These are phyloP conservation scores for Zea luxurians DNA, from an alignment of 176 grass and related monocot genomes.

Conservation along the genomic window DNA sequence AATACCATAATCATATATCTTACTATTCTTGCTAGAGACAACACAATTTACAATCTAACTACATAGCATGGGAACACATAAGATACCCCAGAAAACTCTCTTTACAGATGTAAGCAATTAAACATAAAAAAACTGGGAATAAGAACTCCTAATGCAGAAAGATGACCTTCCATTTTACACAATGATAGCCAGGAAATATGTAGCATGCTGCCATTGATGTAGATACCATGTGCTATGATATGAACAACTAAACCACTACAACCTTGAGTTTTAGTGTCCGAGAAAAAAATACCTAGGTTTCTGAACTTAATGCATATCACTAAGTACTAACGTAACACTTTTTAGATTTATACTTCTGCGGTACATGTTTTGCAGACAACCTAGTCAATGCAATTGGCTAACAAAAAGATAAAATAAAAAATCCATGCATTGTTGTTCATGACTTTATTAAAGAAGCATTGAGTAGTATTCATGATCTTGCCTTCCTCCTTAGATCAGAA, in stretches of 20 bases:
- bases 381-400: no score
- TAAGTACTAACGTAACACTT: no score
- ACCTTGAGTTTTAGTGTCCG: neutral
- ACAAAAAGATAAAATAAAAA: no score
- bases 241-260: neutral
- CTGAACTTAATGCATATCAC: no score
- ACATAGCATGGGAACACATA: neutral
- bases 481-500: no score
- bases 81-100: neutral
- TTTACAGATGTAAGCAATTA: no score
- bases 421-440: no score
- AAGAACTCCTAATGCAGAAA: conserved; percentile 8
- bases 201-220: neutral
- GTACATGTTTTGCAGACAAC: no score
- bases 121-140: neutral
- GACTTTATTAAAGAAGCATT: no score
- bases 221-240: neutral
- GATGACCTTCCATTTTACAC: neutral
- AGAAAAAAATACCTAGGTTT: neutral
- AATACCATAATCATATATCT: neutral
- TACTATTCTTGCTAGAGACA: conserved; percentile 1
- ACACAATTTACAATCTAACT: conserved; percentile 5
- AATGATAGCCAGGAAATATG: neutral
- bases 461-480: no score
- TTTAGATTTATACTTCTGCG: no score